Conservation (phyloP, 1,139 yeast genomes). For the Pneumocystis canis region DNA sequence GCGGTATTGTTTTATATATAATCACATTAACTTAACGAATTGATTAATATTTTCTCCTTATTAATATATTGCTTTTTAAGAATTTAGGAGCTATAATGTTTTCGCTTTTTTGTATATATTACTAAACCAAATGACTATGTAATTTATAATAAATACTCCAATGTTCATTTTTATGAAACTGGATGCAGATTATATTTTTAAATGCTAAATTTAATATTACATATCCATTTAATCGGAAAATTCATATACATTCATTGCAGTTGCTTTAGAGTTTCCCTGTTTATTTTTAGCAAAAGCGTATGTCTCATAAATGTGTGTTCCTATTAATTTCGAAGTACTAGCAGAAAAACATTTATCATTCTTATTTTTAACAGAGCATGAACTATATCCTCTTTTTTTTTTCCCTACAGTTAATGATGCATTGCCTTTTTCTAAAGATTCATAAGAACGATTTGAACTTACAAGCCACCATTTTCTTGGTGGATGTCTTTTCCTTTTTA, state of each 20-base stretch:
- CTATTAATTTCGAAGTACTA: neutral
- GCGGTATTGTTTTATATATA: neutral
- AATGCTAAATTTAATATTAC: neutral
- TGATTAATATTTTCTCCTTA: neutral
- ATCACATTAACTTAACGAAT: neutral
- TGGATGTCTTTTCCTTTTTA: neutral
- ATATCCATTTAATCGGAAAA: neutral
- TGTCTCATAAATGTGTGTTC: neutral
- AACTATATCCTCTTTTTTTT: neutral
- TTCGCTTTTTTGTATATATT: neutral
- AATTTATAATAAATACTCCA: neutral
- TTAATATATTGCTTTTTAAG: slow-evolving; percentile 1
- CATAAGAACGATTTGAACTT: neutral
- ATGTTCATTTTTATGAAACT: neutral
- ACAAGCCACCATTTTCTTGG: slow-evolving; percentile 1
- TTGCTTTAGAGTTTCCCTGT: neutral
- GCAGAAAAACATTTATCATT: neutral
- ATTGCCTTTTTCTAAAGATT: neutral
- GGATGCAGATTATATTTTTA: neutral
- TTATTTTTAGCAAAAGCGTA: neutral
- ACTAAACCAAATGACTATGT: neutral
- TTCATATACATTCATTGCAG: neutral
- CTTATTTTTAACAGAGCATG: neutral
- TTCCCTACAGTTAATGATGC: neutral
- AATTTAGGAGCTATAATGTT: neutral